Percentiles rank a stretch among this genome's conserved stretches.
phyloP scores from a whole-genome alignment of 495 filamentous ascomycete genomes.

The Aspergillus asperescens region DNA sequence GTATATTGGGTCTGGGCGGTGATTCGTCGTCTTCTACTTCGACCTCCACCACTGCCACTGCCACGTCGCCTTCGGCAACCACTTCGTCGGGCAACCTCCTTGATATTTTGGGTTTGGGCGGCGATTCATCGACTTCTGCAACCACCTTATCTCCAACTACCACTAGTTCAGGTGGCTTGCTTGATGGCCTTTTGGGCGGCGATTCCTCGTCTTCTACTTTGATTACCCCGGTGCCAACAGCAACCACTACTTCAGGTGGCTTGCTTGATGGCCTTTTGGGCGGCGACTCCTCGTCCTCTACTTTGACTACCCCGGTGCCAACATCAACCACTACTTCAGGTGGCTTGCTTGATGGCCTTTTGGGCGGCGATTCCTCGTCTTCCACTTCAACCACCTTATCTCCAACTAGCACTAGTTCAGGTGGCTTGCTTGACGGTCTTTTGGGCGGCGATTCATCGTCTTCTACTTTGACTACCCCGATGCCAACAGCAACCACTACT shows the following conservation, averaged over 20 bases:
- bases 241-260: background rate
- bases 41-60: background rate
- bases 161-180: background rate
- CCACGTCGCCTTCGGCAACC: background rate
- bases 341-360: slow-evolving; percentile 1
- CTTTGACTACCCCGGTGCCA: slow-evolving; percentile 1
- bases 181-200: background rate
- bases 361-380: background rate
- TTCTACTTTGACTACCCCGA: slow-evolving; percentile 6
- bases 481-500: slow-evolving; percentile 1
- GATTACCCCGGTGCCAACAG: background rate
- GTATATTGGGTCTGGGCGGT: background rate
- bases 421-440: background rate
- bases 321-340: background rate
- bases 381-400: slow-evolving; percentile 4
- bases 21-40: background rate
- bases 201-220: background rate
- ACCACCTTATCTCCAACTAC: background rate
- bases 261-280: background rate
- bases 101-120: background rate
- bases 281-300: background rate
- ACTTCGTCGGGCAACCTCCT: too few relatives aligned
- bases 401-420: background rate
- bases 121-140: background rate
- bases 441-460: background rate